Percentiles rank a stretch among this genome's conserved stretches.
Evolutionary conservation across 495 filamentous ascomycete species (phyloP).

Genomic region (Penicillium waksmanii): DNA sequence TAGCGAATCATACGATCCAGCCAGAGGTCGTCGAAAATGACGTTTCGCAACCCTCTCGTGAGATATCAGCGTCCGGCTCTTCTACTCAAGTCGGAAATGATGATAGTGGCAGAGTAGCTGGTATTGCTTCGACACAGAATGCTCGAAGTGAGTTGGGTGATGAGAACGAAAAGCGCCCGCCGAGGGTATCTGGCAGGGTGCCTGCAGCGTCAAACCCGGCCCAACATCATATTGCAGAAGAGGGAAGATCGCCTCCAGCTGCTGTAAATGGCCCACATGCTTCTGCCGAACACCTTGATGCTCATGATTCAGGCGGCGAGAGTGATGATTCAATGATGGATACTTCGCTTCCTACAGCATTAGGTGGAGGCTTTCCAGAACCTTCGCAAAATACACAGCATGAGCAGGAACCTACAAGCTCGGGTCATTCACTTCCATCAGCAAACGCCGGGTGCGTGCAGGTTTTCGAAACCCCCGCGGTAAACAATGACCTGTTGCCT

Average conservation of each 20-base stretch:
- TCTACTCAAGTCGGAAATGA: no score
- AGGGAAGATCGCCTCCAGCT: background rate
- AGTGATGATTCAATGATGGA: constrained; percentile 59
- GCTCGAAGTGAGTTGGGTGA: background rate
- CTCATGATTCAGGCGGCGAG: constrained; percentile 29
- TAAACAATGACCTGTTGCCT: constrained; percentile 15
- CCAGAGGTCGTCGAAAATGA: background rate
- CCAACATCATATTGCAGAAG: background rate
- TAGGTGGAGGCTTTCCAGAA: constrained; percentile 38
- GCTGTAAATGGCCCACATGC: background rate
- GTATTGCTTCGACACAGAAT: background rate
- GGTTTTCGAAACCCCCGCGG: constrained; percentile 41
- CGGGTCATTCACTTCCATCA: constrained; percentile 29
- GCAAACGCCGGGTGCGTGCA: constrained; percentile 33
- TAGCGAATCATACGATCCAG: background rate
- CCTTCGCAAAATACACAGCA: constrained; percentile 30
- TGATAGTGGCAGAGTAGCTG: background rate
- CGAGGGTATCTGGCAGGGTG: background rate
- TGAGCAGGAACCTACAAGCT: constrained; percentile 30
- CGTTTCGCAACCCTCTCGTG: background rate
- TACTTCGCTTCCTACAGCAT: constrained; percentile 52
- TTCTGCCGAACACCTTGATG: constrained; percentile 18
- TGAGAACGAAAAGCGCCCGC: background rate
- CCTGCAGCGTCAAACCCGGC: background rate
- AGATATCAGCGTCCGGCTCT: background rate